Evolutionary conservation across 305 asterid species (phyloP).

Genomic region (Fraxinus greggii): DNA sequence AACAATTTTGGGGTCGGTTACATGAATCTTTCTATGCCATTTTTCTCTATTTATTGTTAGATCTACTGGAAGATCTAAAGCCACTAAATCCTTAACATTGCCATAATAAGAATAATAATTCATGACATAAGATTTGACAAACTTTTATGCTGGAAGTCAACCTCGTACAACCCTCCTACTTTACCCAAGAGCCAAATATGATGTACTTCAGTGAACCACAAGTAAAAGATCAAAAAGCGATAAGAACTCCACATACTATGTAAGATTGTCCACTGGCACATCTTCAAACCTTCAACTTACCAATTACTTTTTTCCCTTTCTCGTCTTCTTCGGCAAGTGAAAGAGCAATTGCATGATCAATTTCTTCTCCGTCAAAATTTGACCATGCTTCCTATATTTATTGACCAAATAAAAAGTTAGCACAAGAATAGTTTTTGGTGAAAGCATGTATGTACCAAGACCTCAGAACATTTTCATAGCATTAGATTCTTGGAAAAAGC

Average conservation of each 20-base stretch:
- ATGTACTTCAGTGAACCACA: not conserved
- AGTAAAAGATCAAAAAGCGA: slow-evolving; percentile 13
- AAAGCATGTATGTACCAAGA: not conserved
- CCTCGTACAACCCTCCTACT: not conserved
- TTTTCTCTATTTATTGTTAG: not conserved
- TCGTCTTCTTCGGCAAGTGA: slow-evolving; percentile 75
- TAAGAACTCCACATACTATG: slow-evolving; percentile 18
- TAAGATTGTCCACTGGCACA: slow-evolving; percentile 9
- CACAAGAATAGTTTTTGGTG: not conserved
- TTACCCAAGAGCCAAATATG: not conserved
- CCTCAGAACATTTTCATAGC: not conserved
- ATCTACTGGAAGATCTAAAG: not conserved
- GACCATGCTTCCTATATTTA: slow-evolving; percentile 60
- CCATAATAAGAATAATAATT: not conserved
- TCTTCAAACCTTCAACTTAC: slow-evolving; percentile 40
- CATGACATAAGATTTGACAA: not conserved
- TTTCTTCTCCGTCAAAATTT: slow-evolving; percentile 81
- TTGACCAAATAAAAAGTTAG: slow-evolving; percentile 12
- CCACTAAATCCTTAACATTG: not conserved
- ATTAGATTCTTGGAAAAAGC: not conserved
- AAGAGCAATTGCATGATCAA: slow-evolving; percentile 80
- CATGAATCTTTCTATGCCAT: not conserved
- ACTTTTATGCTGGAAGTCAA: not conserved
- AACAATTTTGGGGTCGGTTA: not conserved
- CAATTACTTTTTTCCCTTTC: slow-evolving; percentile 74